Conservation (phyloP, 176 grass and related monocot genomes). For the Oryza brachyantha region DNA sequence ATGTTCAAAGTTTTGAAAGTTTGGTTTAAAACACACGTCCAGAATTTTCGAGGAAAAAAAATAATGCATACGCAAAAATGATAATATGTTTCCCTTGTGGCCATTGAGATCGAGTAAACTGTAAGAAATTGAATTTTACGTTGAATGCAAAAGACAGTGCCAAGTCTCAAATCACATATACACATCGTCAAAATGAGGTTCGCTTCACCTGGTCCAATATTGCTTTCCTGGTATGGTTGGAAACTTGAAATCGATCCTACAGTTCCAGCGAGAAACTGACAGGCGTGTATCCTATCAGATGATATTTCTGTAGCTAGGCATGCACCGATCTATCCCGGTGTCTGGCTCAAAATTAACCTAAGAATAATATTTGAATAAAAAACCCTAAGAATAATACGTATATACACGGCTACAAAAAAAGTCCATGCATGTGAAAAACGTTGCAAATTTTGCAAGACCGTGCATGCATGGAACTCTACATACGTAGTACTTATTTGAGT, state of each 20-base stretch:
- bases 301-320: neutral
- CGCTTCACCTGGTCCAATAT: neutral
- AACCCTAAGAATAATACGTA: conserved; percentile 19
- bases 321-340: no score
- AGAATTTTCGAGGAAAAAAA: neutral
- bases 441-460: no score
- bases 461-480: no score
- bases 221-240: neutral
- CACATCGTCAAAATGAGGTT: neutral
- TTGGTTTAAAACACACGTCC: neutral
- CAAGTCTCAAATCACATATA: neutral
- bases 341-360: neutral
- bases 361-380: no score
- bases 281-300: conserved; percentile 8
- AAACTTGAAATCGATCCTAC: conserved; percentile 4
- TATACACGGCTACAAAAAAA: conserved; percentile 17
- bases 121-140: neutral
- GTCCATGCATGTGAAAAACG: neutral
- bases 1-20: neutral
- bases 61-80: no score
- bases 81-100: neutral
- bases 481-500: neutral
- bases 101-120: neutral
- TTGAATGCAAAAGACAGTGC: neutral
- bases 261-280: conserved; percentile 3